Evolutionary conservation across 1,139 yeast genomes (phyloP), one percentile per base, ranked within the genome.

Genomic region (Hanseniaspora gamundiae): DNA sequence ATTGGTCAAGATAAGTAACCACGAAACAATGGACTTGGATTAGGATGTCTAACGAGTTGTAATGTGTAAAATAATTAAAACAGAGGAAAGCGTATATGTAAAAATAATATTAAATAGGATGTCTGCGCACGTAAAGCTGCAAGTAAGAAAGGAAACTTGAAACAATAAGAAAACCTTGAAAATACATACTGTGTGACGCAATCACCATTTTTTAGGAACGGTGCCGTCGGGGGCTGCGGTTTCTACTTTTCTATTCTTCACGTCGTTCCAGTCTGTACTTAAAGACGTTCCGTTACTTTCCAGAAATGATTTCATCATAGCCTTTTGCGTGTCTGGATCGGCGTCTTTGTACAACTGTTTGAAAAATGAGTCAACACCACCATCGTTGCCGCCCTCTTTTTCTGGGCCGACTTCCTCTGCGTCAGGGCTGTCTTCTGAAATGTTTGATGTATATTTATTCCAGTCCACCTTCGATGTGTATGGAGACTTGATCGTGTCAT

Each of bases 241-340:
- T 52, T 82, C 86, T 45, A 81, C 84, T 30, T 64, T 70, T 51
- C 76, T 78, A 43, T 71, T 68, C 42, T 74, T 70, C 2, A 94
- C 97, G 48, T 86, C 95, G n/a, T 67, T 74, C 99, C 99, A 93
- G 59, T 85, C 83, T 6, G 98, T 93, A 42, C 94, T 85, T 49
- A 93, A 68, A 1, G 94, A 78, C 0, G 98, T 93, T 17, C 99
- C 99, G 52, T 84, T 83, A 53, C 95, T 84, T 62, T 93, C 96
- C n/a, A 77, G 70, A 56, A 76, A 91, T 44, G 95, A 85, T 65
- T 93, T 93, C 93, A 86, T 83, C 97, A 93, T 93, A 1, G 99
- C 99, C 47, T 94, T 71, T 52, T 70, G 71, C 1, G 95, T 81
- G 56, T 91, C 95, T 10, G 83, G 94, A 57, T 87, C 95, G 0